phyloP scores from a whole-genome alignment of 805 yeast genomes.

The Saturnispora gosingensis region DNA sequence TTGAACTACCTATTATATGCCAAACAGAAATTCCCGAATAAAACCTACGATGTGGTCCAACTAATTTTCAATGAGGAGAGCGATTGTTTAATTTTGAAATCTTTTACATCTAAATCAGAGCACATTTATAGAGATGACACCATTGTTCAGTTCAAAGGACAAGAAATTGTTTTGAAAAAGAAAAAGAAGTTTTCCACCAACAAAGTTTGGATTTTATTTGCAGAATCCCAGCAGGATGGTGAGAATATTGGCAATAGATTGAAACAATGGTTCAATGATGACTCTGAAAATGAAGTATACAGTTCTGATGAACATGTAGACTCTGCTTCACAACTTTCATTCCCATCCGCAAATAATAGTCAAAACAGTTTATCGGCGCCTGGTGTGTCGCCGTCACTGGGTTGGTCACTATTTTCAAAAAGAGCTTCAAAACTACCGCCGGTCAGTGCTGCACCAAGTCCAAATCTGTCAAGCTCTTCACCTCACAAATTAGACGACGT shows the following conservation, averaged over 20 bases:
- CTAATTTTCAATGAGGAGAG: slow-evolving; percentile 6
- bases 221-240: slow-evolving; percentile 64
- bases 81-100: slow-evolving; percentile 1
- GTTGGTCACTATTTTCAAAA: slow-evolving; percentile 3
- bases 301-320: background rate
- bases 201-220: slow-evolving; percentile 45
- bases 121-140: slow-evolving; percentile 17
- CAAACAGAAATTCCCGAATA: slow-evolving; percentile 15
- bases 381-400: slow-evolving; percentile 6
- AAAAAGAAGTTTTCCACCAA: slow-evolving; percentile 27
- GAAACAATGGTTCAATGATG: slow-evolving; percentile 12
- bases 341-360: background rate
- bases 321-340: background rate
- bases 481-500: slow-evolving; percentile 14
- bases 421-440: slow-evolving; percentile 31
- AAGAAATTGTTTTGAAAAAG: slow-evolving; percentile 19
- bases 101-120: slow-evolving; percentile 17
- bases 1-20: slow-evolving; percentile 15
- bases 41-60: slow-evolving; percentile 12
- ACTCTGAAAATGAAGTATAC: slow-evolving; percentile 7
- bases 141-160: slow-evolving; percentile 17
- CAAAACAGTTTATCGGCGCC: background rate
- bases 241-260: slow-evolving; percentile 20
- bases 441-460: slow-evolving; percentile 24
- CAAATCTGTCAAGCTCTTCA: slow-evolving; percentile 32